Percentiles rank a stretch among this genome's conserved stretches.
These are phyloP conservation scores for Saccharum spontaneum DNA, from an alignment of 176 grass and related monocot species.

Conservation along the genomic window DNA sequence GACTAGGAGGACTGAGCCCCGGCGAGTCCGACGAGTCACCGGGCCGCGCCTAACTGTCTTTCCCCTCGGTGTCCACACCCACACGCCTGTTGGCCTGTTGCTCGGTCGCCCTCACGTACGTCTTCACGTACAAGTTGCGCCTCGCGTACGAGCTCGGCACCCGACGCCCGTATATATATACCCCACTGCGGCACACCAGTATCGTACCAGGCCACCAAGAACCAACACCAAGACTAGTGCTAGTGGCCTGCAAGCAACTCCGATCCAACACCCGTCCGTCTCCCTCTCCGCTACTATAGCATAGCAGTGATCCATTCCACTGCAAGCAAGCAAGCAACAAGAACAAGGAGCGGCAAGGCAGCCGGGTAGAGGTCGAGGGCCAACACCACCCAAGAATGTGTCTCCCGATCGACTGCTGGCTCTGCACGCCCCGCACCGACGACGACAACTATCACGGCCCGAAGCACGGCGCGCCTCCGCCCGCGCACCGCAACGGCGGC, in stretches of 20 bases:
- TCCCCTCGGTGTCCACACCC: too few relatives aligned
- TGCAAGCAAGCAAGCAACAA: neutral
- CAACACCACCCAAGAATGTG: conserved; percentile 26
- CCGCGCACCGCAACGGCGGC: neutral
- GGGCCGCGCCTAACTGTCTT: too few relatives aligned
- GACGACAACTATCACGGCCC: too few relatives aligned
- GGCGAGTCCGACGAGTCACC: too few relatives aligned
- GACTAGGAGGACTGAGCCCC: neutral
- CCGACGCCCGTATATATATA: neutral
- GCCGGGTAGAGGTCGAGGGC: neutral
- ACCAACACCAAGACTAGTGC: neutral
- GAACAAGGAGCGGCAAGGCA: neutral
- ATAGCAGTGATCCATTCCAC: neutral
- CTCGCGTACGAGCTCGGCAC: too few relatives aligned
- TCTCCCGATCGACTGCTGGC: too few relatives aligned
- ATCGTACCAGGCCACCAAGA: neutral
- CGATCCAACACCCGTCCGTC: neutral
- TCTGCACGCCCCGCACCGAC: too few relatives aligned
- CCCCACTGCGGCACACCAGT: neutral
- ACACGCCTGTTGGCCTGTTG: too few relatives aligned
- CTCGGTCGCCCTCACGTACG: too few relatives aligned
- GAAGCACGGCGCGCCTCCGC: too few relatives aligned
- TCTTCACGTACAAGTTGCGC: too few relatives aligned
- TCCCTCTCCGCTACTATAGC: neutral
- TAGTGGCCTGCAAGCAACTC: neutral